Percentiles rank a stretch among this genome's conserved stretches.
These are phyloP conservation scores for Phlebiopsis gigantea DNA, from an alignment of 768 basidiomycete species.

Conservation along the genomic window DNA sequence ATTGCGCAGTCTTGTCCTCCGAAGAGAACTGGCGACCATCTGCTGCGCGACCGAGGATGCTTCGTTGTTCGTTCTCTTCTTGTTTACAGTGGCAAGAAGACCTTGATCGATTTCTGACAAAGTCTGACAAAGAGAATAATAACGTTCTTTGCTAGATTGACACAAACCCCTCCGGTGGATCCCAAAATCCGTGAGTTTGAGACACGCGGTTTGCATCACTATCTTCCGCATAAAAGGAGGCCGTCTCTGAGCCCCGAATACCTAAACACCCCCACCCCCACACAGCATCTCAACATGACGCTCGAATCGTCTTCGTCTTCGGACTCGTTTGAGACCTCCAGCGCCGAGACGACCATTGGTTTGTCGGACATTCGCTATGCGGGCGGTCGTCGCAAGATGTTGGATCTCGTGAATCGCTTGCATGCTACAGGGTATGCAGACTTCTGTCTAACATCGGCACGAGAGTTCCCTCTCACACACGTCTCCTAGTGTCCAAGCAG, in stretches of 20 bases:
- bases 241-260: background rate
- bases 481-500: slow-evolving; percentile 49
- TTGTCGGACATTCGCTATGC: slow-evolving; percentile 44
- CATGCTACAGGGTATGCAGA: slow-evolving; percentile 53
- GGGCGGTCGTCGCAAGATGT: slow-evolving; percentile 40
- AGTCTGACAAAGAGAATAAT: background rate
- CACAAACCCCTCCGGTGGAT: background rate
- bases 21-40: background rate
- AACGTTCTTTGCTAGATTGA: background rate
- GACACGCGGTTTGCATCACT: too few species aligned
- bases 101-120: background rate
- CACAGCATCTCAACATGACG: background rate
- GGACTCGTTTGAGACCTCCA: background rate
- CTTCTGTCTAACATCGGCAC: background rate
- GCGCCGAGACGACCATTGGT: slow-evolving; percentile 35
- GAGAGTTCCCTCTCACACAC: slow-evolving; percentile 6
- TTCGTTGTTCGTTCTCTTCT: background rate
- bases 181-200: too few species aligned
- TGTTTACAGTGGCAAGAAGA: background rate
- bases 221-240: too few species aligned
- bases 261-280: background rate
- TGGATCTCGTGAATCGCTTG: slow-evolving; percentile 56
- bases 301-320: background rate
- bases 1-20: too few species aligned
- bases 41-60: background rate